A percentile compares a stretch with the other conserved stretches of the same genome.
Conservation (phyloP, 2,329 filamentous ascomycete species). For the Aureobasidium sp. region DNA sequence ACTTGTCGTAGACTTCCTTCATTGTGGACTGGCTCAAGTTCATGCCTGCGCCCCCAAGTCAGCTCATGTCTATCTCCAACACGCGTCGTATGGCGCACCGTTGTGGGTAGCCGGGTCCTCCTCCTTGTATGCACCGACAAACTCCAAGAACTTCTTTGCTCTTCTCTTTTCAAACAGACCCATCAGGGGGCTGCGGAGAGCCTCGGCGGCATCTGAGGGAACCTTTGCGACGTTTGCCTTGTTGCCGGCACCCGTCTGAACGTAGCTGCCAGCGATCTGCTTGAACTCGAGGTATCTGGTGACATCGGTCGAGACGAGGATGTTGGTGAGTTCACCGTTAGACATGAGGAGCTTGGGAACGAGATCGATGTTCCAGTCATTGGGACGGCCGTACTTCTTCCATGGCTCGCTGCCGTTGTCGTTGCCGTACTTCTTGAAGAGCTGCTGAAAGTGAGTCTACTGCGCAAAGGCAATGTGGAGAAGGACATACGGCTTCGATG, state of each 20-base stretch:
- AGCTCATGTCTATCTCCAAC: slow-evolving; percentile 13
- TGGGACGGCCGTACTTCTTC: slow-evolving; percentile 93
- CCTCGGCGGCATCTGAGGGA: slow-evolving; percentile 84
- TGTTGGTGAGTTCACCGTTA: slow-evolving; percentile 96
- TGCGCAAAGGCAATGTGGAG: neutral
- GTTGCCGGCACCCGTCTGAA: slow-evolving; percentile 75
- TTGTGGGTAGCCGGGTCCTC: slow-evolving; percentile 83
- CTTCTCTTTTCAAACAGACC: slow-evolving; percentile 95
- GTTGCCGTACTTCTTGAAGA: slow-evolving; percentile 96
- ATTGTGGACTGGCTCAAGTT: slow-evolving; percentile 74
- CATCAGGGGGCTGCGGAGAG: slow-evolving; percentile 88
- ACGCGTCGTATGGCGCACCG: slow-evolving; percentile 46
- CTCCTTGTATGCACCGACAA: slow-evolving; percentile 79
- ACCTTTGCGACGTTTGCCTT: slow-evolving; percentile 96
- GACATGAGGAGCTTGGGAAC: slow-evolving; percentile 99
- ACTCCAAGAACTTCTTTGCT: slow-evolving; percentile 94
- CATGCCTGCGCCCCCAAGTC: slow-evolving; percentile 51
- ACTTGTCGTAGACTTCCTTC: slow-evolving; percentile 99
- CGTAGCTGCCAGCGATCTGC: slow-evolving; percentile 84
- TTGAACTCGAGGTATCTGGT: slow-evolving; percentile 49
- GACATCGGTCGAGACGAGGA: slow-evolving; percentile 86
- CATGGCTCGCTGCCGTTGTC: slow-evolving; percentile 81
- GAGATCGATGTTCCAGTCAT: slow-evolving; percentile 99
- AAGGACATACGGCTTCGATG: slow-evolving; percentile 69
- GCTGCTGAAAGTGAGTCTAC: slow-evolving; percentile 47